Evolutionary conservation across 1,139 yeast genomes (phyloP).

Genomic region (Candida neerlandica): DNA sequence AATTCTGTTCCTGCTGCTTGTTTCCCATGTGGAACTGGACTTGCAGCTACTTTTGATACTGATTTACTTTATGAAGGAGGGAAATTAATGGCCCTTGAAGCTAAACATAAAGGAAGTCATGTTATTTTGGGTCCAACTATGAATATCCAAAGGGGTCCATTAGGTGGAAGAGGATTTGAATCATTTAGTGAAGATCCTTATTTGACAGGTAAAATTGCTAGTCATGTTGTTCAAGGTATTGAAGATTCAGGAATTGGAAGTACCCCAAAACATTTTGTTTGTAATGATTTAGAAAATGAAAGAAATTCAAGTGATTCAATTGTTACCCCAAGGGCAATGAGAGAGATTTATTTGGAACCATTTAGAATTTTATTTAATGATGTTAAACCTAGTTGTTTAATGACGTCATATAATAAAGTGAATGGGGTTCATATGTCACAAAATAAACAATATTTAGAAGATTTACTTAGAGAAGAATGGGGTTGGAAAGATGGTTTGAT

Average conservation of each 20-base stretch:
- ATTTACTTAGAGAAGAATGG: slow-evolving; percentile 37
- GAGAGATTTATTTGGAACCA: slow-evolving; percentile 64
- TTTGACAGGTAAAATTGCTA: slow-evolving; percentile 33
- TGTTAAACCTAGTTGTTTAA: slow-evolving; percentile 40
- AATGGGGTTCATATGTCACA: slow-evolving; percentile 61
- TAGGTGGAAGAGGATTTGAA: slow-evolving; percentile 41
- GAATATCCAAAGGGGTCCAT: slow-evolving; percentile 35
- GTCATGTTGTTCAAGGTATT: slow-evolving; percentile 32
- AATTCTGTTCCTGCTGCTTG: slow-evolving; percentile 35
- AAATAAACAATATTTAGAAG: slow-evolving; percentile 40
- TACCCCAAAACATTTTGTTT: slow-evolving; percentile 60
- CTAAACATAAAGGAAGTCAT: slow-evolving; percentile 34
- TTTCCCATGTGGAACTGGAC: slow-evolving; percentile 41
- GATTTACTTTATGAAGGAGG: slow-evolving; percentile 31
- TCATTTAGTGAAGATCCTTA: slow-evolving; percentile 38
- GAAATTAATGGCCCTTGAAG: slow-evolving; percentile 35
- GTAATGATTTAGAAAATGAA: slow-evolving; percentile 63
- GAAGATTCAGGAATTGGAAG: slow-evolving; percentile 45
- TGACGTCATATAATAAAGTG: slow-evolving; percentile 63
- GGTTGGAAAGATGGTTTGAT: slow-evolving; percentile 49
- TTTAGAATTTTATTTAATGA: slow-evolving; percentile 58
- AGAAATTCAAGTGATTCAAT: slow-evolving; percentile 51
- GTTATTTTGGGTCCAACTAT: slow-evolving; percentile 39
- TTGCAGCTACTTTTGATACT: slow-evolving; percentile 47
- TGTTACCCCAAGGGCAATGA: slow-evolving; percentile 57